Percentiles rank a stretch among this genome's conserved stretches.
Conservation (phyloP, 2,329 filamentous ascomycete genomes). For the Cercospora sojina region DNA sequence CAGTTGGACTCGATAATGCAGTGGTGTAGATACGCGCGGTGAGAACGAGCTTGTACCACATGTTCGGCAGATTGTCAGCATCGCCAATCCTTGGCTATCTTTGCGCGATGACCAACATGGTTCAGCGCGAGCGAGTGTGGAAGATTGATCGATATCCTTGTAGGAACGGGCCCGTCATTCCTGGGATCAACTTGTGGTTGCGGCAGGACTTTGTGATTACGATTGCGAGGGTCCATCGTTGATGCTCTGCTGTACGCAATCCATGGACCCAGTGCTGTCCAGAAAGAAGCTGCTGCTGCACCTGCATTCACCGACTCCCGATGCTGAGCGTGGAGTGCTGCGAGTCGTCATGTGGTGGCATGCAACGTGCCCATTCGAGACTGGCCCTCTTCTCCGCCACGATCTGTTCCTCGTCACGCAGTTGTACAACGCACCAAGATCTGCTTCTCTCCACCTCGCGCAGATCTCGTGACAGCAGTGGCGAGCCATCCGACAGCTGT, state of each 20-base stretch:
- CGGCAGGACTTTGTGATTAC: neutral
- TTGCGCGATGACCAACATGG: neutral
- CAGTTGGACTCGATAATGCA: constrained; percentile 11
- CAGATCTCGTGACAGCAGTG: neutral
- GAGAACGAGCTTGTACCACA: constrained; percentile 3
- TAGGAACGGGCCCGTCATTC: neutral
- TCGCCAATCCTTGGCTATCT: neutral
- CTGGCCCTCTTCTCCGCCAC: neutral
- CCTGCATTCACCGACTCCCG: too few relatives aligned
- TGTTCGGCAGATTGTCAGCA: constrained; percentile 1
- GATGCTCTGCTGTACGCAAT: neutral
- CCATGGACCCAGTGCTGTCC: neutral
- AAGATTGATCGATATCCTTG: constrained; percentile 19
- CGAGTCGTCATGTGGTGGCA: neutral
- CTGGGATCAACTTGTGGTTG: neutral
- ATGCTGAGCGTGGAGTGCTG: neutral
- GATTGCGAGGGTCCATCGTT: neutral
- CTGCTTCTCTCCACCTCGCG: neutral
- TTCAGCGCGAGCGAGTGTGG: constrained; percentile 20
- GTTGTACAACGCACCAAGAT: neutral
- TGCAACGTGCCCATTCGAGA: neutral
- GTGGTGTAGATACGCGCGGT: neutral
- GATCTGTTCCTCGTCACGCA: neutral
- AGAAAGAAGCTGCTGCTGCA: too few relatives aligned
- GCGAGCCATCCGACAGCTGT: neutral